phyloP scores from a whole-genome alignment of 495 filamentous ascomycete species.

The Penicillium canariense region DNA sequence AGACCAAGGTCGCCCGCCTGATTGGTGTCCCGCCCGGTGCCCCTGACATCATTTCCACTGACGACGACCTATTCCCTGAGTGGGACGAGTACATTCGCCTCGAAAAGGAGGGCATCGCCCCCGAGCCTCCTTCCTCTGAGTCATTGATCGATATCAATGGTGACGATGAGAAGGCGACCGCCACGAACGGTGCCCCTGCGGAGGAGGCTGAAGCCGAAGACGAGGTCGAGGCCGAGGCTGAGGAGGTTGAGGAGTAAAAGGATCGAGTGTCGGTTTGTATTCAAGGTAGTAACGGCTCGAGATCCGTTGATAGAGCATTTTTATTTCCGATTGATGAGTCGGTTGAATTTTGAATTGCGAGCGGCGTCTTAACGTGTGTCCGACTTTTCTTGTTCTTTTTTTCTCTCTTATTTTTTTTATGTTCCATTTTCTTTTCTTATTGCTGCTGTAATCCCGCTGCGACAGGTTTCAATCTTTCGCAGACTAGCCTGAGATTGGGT shows the following conservation, averaged over 20 bases:
- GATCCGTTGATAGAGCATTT: slow-evolving; percentile 30
- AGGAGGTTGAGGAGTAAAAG: slow-evolving; percentile 28
- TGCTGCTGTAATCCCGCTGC: slow-evolving; percentile 16
- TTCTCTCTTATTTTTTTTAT: slow-evolving; percentile 4
- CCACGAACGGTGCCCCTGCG: slow-evolving; percentile 37
- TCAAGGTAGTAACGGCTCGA: slow-evolving; percentile 15
- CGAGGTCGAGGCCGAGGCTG: slow-evolving; percentile 19
- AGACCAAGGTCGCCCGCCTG: slow-evolving; percentile 75
- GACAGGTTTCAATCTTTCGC: slow-evolving; percentile 9
- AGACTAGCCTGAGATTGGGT: slow-evolving; percentile 10
- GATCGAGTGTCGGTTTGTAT: slow-evolving; percentile 17
- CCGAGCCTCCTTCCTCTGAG: slow-evolving; percentile 41
- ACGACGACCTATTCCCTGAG: slow-evolving; percentile 91
- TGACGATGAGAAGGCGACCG: slow-evolving; percentile 31
- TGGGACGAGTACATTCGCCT: slow-evolving; percentile 87
- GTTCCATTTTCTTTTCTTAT: slow-evolving; percentile 2
- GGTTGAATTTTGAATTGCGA: slow-evolving; percentile 29
- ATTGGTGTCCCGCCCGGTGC: slow-evolving; percentile 73
- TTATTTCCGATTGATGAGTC: slow-evolving; percentile 20
- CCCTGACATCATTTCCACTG: slow-evolving; percentile 55
- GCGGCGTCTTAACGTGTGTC: slow-evolving; percentile 37
- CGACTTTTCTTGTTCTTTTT: slow-evolving; percentile 17
- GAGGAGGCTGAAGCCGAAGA: slow-evolving; percentile 23
- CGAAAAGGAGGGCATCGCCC: slow-evolving; percentile 62
- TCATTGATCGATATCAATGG: slow-evolving; percentile 51